These are phyloP conservation scores for Nakazawaea siamensis DNA, from an alignment of 805 yeast species.

Conservation along the genomic window DNA sequence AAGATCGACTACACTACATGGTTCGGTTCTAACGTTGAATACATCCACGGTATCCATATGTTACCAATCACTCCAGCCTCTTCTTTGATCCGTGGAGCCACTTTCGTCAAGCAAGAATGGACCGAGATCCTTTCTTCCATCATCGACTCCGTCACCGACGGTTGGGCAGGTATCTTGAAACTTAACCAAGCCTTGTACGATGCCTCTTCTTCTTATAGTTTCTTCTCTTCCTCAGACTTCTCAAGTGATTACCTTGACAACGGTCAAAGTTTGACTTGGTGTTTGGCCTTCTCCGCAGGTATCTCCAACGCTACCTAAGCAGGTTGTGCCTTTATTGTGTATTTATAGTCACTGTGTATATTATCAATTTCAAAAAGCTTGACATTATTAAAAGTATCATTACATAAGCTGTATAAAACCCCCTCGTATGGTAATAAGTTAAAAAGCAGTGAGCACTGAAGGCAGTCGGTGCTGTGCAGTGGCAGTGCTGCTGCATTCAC, in stretches of 20 bases:
- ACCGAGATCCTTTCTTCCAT: conserved; percentile 35
- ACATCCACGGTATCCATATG: conserved; percentile 75
- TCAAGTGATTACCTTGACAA: conserved; percentile 53
- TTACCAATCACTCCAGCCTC: conserved; percentile 66
- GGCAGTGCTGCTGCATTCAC: no score
- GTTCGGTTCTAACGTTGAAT: conserved; percentile 65
- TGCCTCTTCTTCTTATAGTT: conserved; percentile 53
- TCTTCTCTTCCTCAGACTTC: conserved; percentile 51
- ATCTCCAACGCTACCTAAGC: conserved; percentile 21
- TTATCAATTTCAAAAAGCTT: no score
- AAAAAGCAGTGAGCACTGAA: no score
- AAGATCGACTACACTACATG: conserved; percentile 68
- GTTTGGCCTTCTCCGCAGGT: conserved; percentile 66
- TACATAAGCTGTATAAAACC: conserved; percentile 14
- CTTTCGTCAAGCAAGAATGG: conserved; percentile 61
- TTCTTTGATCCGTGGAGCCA: conserved; percentile 44
- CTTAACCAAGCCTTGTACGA: conserved; percentile 69
- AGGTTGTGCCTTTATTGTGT: background rate
- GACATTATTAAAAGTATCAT: no score
- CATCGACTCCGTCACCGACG: conserved; percentile 44
- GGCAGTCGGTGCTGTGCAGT: no score
- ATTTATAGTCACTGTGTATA: no score
- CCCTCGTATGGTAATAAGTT: no score
- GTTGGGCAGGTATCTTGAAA: conserved; percentile 69
- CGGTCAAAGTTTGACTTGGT: conserved; percentile 87